Evolutionary conservation across 306 rosid species (phyloP).

Genomic region (Rubus idaeus): DNA sequence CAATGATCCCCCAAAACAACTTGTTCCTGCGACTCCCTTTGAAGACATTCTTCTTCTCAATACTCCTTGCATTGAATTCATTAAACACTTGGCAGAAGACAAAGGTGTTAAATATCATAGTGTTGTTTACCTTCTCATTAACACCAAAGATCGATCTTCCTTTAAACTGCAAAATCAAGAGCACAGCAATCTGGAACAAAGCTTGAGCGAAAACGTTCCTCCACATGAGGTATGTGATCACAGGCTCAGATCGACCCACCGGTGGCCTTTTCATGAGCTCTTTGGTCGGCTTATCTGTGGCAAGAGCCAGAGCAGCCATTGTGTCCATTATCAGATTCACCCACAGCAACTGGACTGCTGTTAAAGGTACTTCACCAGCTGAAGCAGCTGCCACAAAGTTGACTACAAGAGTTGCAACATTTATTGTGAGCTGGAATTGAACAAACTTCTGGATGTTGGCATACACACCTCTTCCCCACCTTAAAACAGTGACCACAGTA

Average conservation of each 20-base stretch:
- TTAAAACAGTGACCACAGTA: slow-evolving; percentile 23
- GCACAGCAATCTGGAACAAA: slow-evolving; percentile 23
- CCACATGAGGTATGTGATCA: slow-evolving; percentile 41
- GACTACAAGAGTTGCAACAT: slow-evolving; percentile 29
- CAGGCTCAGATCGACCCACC: slow-evolving; percentile 16
- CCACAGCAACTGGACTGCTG: slow-evolving; percentile 31
- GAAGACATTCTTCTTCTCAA: slow-evolving; percentile 30
- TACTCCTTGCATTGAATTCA: slow-evolving; percentile 31
- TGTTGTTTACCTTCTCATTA: slow-evolving; percentile 15
- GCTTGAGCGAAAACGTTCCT: slow-evolving; percentile 28
- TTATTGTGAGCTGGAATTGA: slow-evolving; percentile 35
- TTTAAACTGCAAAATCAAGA: slow-evolving; percentile 28
- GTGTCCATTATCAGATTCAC: slow-evolving; percentile 34
- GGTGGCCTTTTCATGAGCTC: slow-evolving; percentile 28
- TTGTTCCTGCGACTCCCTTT: slow-evolving; percentile 26
- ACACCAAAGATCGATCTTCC: slow-evolving; percentile 25
- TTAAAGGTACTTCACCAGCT: slow-evolving; percentile 28
- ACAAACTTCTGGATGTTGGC: slow-evolving; percentile 37
- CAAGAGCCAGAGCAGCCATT: slow-evolving; percentile 35
- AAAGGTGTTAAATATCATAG: slow-evolving; percentile 33
- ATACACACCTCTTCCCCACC: slow-evolving; percentile 40
- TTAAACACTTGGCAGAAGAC: slow-evolving; percentile 37
- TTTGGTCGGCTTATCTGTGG: slow-evolving; percentile 29
- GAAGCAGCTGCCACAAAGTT: slow-evolving; percentile 33
- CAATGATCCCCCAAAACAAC: slow-evolving; percentile 28